A percentile compares a stretch with the other conserved stretches of the same genome.
These are phyloP conservation scores for Diaporthe humulicola DNA, from an alignment of 2,329 filamentous ascomycete species.

Conservation along the genomic window DNA sequence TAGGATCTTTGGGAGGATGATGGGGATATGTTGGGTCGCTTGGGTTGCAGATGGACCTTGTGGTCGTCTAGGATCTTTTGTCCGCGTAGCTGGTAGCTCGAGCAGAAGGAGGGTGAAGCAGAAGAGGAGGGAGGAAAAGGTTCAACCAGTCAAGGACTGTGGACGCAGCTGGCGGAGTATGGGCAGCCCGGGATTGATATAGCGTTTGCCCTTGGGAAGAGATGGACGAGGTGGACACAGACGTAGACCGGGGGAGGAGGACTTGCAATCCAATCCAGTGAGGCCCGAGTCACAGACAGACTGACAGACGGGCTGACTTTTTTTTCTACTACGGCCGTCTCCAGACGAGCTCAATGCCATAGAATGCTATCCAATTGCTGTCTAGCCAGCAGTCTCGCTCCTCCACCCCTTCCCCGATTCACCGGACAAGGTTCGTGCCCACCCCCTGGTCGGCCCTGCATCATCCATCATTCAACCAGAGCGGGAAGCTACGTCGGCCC, in stretches of 20 bases:
- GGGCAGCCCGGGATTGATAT: slow-evolving; percentile 29
- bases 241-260: neutral
- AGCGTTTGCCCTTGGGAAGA: neutral
- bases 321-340: neutral
- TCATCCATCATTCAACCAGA: slow-evolving; percentile 34
- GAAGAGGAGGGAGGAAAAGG: slow-evolving; percentile 13
- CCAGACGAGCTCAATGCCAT: neutral
- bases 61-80: slow-evolving; percentile 18
- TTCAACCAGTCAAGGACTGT: slow-evolving; percentile 16
- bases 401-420: slow-evolving; percentile 23
- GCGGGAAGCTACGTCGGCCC: slow-evolving; percentile 27
- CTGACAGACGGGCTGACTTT: neutral
- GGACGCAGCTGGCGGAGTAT: slow-evolving; percentile 11
- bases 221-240: slow-evolving; percentile 1
- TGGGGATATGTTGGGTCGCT: neutral
- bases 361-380: slow-evolving; percentile 1
- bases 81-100: slow-evolving; percentile 16
- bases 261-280: neutral
- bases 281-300: slow-evolving; percentile 25
- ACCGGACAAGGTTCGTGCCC: slow-evolving; percentile 26
- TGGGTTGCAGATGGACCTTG: slow-evolving; percentile 1
- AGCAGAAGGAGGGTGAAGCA: slow-evolving; percentile 22
- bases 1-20: neutral
- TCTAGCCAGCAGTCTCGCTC: neutral
- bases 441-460: slow-evolving; percentile 35